Evolutionary conservation across 2,329 filamentous ascomycete genomes (phyloP), one percentile per base, ranked within the genome.

Genomic region (Pseudocercospora eumusae): DNA sequence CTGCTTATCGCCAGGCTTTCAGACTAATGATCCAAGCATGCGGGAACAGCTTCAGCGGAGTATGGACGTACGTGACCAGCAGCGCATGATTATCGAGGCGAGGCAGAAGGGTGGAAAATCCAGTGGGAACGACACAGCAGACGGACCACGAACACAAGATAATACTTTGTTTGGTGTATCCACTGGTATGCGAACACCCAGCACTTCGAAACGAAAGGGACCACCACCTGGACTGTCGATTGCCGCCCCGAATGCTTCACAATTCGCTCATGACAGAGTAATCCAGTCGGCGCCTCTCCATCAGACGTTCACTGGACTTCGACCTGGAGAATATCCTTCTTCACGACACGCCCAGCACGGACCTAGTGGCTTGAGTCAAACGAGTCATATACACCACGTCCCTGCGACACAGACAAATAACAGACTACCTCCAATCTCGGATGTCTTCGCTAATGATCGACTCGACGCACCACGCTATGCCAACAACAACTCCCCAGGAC

Each of bases 21-120:
- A 96, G 68, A 98, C 95, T 15, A 91, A 98, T 71, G 92, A 99
- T 76, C 93, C 95, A n/a, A 85, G 90, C 20, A 96, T 97, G 92
- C 89, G 95, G 74, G 92, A 96, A 77, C 93, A 98, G 77, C 81
- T 99, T 57, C 92, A 98, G 78, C 87, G 93, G 69, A 98, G 95
- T 77, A 86, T 97, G 77, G 92, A 90, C 50, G 93, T 99, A 28
- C 85, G 93, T 66, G 93, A 99, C 69, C 92, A 96, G 75, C 95
- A 99, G 77, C 85, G 93, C 68, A 90, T 92, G 68, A 93, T 99
- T 69, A 99, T 99, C 70, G 95, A 98, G 78, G 88, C 91, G 36
- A 86, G 95, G 73, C 92, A 97, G 72, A 93, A 93, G 77, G 91
- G 93, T 55, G 90, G 89, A 20, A 93, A 93, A 71, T 69, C 73